Evolutionary conservation across 1,284 basidiomycete genomes (phyloP).

Genomic region (Fomitopsis betulina): DNA sequence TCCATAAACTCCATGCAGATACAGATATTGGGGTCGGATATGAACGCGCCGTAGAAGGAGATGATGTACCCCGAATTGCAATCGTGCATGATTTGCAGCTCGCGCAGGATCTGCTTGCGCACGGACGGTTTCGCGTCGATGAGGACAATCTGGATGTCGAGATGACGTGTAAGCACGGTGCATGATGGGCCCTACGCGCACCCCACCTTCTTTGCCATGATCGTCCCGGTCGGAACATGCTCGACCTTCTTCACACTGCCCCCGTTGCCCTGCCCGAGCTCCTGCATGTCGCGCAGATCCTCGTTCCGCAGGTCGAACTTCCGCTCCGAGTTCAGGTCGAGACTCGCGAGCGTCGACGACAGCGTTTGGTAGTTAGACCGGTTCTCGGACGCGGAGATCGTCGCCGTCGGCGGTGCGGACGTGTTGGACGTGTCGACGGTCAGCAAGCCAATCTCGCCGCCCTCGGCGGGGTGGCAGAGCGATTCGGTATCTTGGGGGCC

Average conservation of each 20-base stretch:
- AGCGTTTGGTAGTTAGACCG: slow-evolving; percentile 69
- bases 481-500: slow-evolving; percentile 41
- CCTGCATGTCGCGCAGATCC: slow-evolving; percentile 80
- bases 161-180: not conserved
- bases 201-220: slow-evolving; percentile 93
- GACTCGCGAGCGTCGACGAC: slow-evolving; percentile 68
- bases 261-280: slow-evolving; percentile 96
- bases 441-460: slow-evolving; percentile 33
- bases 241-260: slow-evolving; percentile 96
- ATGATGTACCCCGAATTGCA: slow-evolving; percentile 94
- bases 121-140: slow-evolving; percentile 97
- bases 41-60: slow-evolving; percentile 94
- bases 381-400: slow-evolving; percentile 33
- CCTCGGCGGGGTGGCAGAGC: slow-evolving; percentile 31
- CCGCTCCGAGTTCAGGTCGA: slow-evolving; percentile 72
- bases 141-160: slow-evolving; percentile 74
- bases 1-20: slow-evolving; percentile 99
- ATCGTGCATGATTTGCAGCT: slow-evolving; percentile 98
- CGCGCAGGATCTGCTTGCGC: slow-evolving; percentile 96
- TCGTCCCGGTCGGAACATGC: slow-evolving; percentile 82
- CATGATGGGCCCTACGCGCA: not conserved
- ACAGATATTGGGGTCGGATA: slow-evolving; percentile 95
- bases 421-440: slow-evolving; percentile 32
- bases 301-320: slow-evolving; percentile 76
- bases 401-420: slow-evolving; percentile 35